These are phyloP conservation scores for Novymonas esmeraldas DNA, from an alignment of 208 protist species.

Conservation along the genomic window DNA sequence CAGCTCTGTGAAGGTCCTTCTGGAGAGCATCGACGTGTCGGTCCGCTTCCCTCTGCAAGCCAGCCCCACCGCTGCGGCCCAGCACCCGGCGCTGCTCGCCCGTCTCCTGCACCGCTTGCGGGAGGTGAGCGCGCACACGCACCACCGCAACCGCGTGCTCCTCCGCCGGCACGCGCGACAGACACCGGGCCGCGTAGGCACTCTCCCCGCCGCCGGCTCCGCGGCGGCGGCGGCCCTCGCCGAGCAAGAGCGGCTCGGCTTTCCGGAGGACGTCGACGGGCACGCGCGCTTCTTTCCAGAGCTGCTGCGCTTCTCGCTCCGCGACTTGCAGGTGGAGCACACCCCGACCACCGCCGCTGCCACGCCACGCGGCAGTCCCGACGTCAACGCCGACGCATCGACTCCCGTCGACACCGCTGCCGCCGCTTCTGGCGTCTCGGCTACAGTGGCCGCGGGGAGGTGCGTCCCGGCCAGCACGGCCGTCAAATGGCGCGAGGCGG, in stretches of 20 bases:
- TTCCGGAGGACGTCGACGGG: conserved; percentile 20
- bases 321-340: conserved; percentile 34
- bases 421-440: background rate
- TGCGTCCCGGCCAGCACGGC: conserved; percentile 10
- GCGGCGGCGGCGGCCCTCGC: background rate
- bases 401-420: background rate
- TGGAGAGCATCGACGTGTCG: conserved; percentile 34
- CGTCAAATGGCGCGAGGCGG: conserved; percentile 39
- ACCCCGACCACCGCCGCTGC: background rate
- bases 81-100: conserved; percentile 13
- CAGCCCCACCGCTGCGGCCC: background rate
- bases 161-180: conserved; percentile 8
- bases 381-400: no score
- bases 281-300: conserved; percentile 37
- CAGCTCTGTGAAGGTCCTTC: conserved; percentile 28
- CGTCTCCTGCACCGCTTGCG: conserved; percentile 32
- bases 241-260: conserved; percentile 27
- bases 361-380: no score
- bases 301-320: conserved; percentile 27
- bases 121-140: conserved; percentile 28
- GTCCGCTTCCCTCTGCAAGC: conserved; percentile 26
- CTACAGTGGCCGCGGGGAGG: no score
- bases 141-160: conserved; percentile 7
- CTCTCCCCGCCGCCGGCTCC: background rate
- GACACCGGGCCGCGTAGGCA: background rate